These are phyloP conservation scores for Yarrowia deformans DNA, from an alignment of 805 yeast genomes.

Conservation along the genomic window DNA sequence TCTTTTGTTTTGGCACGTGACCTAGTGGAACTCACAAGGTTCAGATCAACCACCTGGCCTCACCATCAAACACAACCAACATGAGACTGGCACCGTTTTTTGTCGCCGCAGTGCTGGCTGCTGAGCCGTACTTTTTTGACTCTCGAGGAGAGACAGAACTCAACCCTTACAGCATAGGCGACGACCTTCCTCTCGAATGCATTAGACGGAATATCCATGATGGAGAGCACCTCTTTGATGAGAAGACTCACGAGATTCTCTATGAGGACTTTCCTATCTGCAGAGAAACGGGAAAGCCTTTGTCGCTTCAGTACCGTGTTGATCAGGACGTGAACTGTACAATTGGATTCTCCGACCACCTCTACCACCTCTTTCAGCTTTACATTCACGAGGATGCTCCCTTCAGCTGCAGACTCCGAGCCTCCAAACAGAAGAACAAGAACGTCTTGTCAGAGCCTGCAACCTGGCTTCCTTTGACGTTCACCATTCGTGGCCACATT, in stretches of 20 bases:
- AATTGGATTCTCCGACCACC: constrained; percentile 65
- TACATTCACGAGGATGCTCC: constrained; percentile 82
- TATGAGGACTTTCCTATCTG: constrained; percentile 68
- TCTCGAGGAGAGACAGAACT: constrained; percentile 29
- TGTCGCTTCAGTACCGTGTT: constrained; percentile 60
- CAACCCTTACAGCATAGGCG: constrained; percentile 36
- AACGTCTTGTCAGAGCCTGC: constrained; percentile 24
- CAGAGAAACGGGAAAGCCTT: constrained; percentile 67
- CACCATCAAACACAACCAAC: constrained; percentile 15
- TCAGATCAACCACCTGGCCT: constrained; percentile 38
- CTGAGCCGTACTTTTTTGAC: constrained; percentile 27
- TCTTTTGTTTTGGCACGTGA: constrained; percentile 34
- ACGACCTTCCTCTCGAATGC: constrained; percentile 57
- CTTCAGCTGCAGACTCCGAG: constrained; percentile 63
- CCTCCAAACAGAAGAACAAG: constrained; percentile 36
- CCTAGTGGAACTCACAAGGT: constrained; percentile 14
- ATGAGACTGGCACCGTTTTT: constrained; percentile 30
- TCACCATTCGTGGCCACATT: constrained; percentile 70
- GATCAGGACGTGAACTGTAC: constrained; percentile 65
- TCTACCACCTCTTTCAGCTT: constrained; percentile 74
- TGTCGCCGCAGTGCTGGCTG: constrained; percentile 26
- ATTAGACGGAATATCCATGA: constrained; percentile 72
- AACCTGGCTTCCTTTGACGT: constrained; percentile 60
- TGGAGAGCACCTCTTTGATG: constrained; percentile 78
- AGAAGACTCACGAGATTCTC: constrained; percentile 59